A percentile compares a stretch with the other conserved stretches of the same genome.
phyloP scores from a whole-genome alignment of 169 alveolate species.

The Plasmodium vivax region DNA sequence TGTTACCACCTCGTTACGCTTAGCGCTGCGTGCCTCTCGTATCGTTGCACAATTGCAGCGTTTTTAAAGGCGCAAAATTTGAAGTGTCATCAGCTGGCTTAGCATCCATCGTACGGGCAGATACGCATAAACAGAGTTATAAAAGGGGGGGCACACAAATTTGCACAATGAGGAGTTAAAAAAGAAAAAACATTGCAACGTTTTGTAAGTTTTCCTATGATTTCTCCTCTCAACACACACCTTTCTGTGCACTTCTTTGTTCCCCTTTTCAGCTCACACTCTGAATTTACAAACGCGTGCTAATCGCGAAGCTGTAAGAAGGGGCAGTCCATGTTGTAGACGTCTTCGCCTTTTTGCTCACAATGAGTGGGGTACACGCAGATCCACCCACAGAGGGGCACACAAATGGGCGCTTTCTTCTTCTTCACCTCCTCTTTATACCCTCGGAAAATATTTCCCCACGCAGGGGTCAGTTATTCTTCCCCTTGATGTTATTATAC shows the following conservation, averaged over 20 bases:
- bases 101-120: neutral
- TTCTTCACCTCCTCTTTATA: neutral
- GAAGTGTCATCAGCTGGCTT: neutral
- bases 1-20: neutral
- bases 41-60: neutral
- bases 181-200: neutral
- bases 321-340: neutral
- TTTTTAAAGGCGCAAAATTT: neutral
- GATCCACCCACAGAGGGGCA: neutral
- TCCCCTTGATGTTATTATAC: constrained; percentile 60
- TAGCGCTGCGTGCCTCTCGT: neutral
- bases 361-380: neutral
- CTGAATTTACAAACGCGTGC: neutral
- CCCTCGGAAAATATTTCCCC: neutral
- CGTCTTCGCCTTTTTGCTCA: neutral
- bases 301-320: neutral
- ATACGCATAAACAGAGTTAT: neutral
- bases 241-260: neutral
- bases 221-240: neutral
- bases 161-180: neutral
- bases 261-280: neutral
- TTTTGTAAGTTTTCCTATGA: neutral
- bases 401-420: neutral
- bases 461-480: constrained; percentile 5
- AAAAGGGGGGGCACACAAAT: neutral